These are phyloP conservation scores for Crithidia fasciculata DNA, from an alignment of 208 protist genomes.

Conservation along the genomic window DNA sequence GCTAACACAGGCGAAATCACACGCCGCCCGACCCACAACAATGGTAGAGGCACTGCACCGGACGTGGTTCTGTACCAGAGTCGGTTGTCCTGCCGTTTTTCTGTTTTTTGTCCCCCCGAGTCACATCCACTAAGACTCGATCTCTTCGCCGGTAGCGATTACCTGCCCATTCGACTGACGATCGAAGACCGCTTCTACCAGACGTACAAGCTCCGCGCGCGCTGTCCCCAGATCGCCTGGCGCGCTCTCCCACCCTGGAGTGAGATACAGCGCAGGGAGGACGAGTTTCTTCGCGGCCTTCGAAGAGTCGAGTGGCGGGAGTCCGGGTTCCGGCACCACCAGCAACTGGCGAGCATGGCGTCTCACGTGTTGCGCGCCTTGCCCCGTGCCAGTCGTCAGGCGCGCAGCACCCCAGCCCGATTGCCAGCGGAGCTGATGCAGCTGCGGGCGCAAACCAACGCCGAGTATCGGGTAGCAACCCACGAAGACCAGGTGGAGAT, in stretches of 20 bases:
- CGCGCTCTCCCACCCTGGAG: background rate
- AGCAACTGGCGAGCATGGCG: background rate
- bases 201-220: background rate
- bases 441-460: no score
- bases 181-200: background rate
- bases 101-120: background rate
- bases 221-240: background rate
- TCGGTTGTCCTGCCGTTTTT: background rate
- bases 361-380: background rate
- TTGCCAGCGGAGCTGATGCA: background rate
- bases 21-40: no score
- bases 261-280: background rate
- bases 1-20: background rate
- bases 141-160: background rate
- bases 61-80: background rate
- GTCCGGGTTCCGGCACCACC: background rate
- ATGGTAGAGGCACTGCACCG: constrained; percentile 2
- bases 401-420: background rate
- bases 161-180: background rate
- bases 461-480: no score
- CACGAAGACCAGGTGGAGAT: no score
- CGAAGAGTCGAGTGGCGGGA: background rate
- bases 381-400: background rate
- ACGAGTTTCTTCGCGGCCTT: background rate
- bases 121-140: background rate